Evolutionary conservation across 805 yeast species (phyloP).

Genomic region (Diddensiella transvaalensis): DNA sequence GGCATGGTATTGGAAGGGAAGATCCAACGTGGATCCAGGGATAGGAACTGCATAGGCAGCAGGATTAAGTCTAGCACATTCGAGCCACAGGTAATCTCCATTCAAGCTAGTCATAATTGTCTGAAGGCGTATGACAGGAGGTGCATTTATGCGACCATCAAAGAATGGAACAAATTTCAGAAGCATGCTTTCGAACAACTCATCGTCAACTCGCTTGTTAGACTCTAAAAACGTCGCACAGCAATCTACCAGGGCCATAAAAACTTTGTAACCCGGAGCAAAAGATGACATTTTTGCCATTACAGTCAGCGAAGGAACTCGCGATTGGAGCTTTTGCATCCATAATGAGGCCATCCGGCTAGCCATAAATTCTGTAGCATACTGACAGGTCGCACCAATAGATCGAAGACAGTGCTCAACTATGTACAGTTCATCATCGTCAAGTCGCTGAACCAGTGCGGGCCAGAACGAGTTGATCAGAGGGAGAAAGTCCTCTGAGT

Average conservation of each 20-base stretch:
- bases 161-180: conserved; percentile 10
- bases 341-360: conserved; percentile 29
- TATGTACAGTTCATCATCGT: conserved; percentile 33
- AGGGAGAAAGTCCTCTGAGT: conserved; percentile 45
- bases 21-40: conserved; percentile 1
- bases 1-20: neutral
- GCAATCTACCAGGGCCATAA: conserved; percentile 15
- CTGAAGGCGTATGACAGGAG: neutral
- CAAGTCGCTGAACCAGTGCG: conserved; percentile 31
- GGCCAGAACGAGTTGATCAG: conserved; percentile 54
- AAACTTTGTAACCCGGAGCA: conserved; percentile 16
- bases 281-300: conserved; percentile 7
- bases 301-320: conserved; percentile 7
- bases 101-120: neutral
- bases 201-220: conserved; percentile 15
- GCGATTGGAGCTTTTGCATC: conserved; percentile 9
- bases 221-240: conserved; percentile 9
- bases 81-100: neutral
- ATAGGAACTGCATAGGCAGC: neutral
- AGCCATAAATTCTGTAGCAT: conserved; percentile 36
- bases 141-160: neutral
- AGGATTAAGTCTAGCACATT: neutral
- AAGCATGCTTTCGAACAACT: conserved; percentile 21
- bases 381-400: conserved; percentile 26
- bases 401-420: conserved; percentile 30